Percentiles rank a stretch among this genome's conserved stretches.
Conservation (phyloP, 768 basidiomycete genomes). For the Amanita brunnescens region DNA sequence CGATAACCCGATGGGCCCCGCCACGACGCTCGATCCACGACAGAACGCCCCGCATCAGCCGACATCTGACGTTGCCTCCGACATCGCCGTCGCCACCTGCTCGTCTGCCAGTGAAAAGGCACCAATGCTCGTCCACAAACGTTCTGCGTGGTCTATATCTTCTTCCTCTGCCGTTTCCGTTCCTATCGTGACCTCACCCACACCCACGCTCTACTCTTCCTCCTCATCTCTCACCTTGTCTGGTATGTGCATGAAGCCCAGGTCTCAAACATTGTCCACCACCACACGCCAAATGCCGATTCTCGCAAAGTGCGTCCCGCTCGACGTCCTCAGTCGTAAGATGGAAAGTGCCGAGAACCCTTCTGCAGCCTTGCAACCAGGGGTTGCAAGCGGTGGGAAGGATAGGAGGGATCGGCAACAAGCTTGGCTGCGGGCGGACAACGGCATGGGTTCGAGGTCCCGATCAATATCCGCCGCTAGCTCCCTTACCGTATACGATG, state of each 20-base stretch:
- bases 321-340: slow-evolving; percentile 3
- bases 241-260: neutral
- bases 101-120: neutral
- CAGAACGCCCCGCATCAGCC: neutral
- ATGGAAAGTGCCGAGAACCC: neutral
- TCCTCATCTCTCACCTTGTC: neutral
- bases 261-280: neutral
- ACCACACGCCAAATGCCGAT: neutral
- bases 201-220: neutral
- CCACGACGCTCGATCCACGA: neutral
- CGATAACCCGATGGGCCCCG: neutral
- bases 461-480: slow-evolving; percentile 4
- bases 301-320: slow-evolving; percentile 5
- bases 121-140: neutral
- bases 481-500: neutral
- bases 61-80: neutral
- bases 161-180: neutral
- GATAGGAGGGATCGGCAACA: slow-evolving; percentile 2
- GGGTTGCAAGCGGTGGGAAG: neutral
- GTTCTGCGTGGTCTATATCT: slow-evolving; percentile 1
- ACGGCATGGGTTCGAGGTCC: slow-evolving; percentile 3
- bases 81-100: neutral
- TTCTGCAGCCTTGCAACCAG: neutral
- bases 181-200: neutral
- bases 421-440: neutral